Percentiles rank a stretch among this genome's conserved stretches.
phyloP scores from a whole-genome alignment of 2,329 filamentous ascomycete species.

The Aspergillus oerlinghausenensis region DNA sequence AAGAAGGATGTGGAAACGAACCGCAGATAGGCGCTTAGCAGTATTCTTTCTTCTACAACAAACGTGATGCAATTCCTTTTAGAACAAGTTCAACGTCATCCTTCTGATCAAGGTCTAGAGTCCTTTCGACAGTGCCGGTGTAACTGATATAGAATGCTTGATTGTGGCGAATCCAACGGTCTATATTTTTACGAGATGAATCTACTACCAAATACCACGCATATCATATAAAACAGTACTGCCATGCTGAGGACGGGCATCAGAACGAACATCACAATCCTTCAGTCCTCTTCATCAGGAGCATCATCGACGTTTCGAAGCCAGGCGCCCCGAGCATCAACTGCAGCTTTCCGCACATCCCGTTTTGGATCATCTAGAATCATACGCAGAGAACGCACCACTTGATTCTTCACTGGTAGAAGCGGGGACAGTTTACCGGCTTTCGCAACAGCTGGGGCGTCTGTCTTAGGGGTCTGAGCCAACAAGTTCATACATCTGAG shows the following conservation, averaged over 20 bases:
- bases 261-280: background rate
- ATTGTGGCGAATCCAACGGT: background rate
- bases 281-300: conserved; percentile 51
- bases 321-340: conserved; percentile 59
- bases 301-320: conserved; percentile 54
- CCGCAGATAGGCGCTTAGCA: background rate
- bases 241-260: background rate
- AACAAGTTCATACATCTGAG: conserved; percentile 37
- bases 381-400: conserved; percentile 51
- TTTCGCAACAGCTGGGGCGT: conserved; percentile 21
- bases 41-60: background rate
- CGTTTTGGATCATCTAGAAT: conserved; percentile 61
- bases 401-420: conserved; percentile 53
- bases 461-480: conserved; percentile 23
- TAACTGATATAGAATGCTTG: background rate
- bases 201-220: background rate
- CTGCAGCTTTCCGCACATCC: conserved; percentile 58
- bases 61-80: background rate
- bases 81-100: background rate
- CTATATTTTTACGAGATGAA: background rate
- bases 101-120: background rate
- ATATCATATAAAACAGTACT: background rate
- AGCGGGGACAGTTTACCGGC: conserved; percentile 41
- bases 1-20: background rate
- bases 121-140: background rate